A percentile compares a stretch with the other conserved stretches of the same genome.
Evolutionary conservation across 805 yeast species (phyloP).

Genomic region (Kazachstania viticola): DNA sequence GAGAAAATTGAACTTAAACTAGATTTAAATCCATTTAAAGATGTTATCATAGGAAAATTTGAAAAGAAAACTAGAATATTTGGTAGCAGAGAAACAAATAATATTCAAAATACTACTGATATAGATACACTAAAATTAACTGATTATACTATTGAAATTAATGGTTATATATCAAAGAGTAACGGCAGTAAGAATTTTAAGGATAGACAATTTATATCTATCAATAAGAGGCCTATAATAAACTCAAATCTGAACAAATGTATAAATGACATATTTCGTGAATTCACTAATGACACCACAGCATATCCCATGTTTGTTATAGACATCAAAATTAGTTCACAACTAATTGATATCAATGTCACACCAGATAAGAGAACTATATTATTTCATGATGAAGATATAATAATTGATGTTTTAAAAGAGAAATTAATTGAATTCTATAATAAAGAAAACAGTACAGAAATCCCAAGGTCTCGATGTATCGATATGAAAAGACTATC

Average conservation of each 20-base stretch:
- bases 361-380: constrained; percentile 83
- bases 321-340: constrained; percentile 43
- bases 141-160: constrained; percentile 29
- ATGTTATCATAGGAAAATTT: constrained; percentile 8
- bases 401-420: constrained; percentile 44
- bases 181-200: constrained; percentile 49
- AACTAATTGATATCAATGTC: constrained; percentile 67
- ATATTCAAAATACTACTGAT: too few relatives aligned
- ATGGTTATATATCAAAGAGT: constrained; percentile 71
- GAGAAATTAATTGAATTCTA: constrained; percentile 39
- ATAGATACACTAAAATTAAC: constrained; percentile 4
- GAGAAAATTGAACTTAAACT: constrained; percentile 35
- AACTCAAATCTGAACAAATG: constrained; percentile 44
- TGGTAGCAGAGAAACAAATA: too few relatives aligned
- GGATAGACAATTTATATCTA: constrained; percentile 65
- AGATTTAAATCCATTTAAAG: constrained; percentile 29
- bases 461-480: constrained; percentile 15
- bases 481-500: not conserved
- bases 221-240: constrained; percentile 67
- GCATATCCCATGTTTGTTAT: constrained; percentile 65
- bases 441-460: constrained; percentile 26
- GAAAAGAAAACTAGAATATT: too few relatives aligned
- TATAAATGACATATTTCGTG: constrained; percentile 62
- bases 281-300: constrained; percentile 42
- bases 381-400: constrained; percentile 52